A percentile compares a stretch with the other conserved stretches of the same genome.
Conservation (phyloP, 805 yeast genomes). For the Yarrowia porcina region DNA sequence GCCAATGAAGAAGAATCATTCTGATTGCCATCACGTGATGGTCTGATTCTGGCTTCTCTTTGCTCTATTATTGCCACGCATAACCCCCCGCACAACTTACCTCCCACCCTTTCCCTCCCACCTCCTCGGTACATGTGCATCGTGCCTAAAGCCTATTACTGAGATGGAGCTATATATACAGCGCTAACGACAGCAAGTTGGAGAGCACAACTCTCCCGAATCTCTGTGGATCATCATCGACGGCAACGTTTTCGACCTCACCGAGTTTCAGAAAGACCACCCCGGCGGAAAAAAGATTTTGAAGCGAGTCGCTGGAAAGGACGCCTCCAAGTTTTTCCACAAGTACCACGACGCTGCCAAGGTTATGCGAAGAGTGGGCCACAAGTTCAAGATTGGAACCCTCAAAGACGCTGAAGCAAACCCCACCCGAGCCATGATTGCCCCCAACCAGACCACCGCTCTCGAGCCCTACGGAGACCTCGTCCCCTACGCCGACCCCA, state of each 20-base stretch:
- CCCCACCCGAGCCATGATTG: constrained; percentile 29
- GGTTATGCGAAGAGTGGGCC: constrained; percentile 39
- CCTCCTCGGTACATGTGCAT: constrained; percentile 25
- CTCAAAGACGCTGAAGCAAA: constrained; percentile 27
- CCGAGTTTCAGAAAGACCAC: constrained; percentile 69
- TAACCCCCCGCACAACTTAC: not conserved
- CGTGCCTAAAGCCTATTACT: constrained; percentile 2
- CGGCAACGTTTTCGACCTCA: constrained; percentile 73
- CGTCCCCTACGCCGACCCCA: constrained; percentile 43
- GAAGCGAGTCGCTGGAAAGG: constrained; percentile 73
- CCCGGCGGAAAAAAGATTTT: constrained; percentile 80
- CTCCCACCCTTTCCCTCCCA: not conserved
- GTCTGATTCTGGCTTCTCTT: no score
- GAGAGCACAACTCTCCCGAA: constrained; percentile 67
- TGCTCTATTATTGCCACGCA: not conserved
- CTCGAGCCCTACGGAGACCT: constrained; percentile 33
- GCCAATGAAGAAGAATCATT: no score
- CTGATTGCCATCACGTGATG: no score
- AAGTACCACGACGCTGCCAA: constrained; percentile 44
- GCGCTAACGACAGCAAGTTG: constrained; percentile 47
- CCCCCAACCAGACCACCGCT: constrained; percentile 27
- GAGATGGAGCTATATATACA: not conserved
- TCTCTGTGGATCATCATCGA: constrained; percentile 83
- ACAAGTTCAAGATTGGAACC: constrained; percentile 38
- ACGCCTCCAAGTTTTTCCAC: constrained; percentile 65